These are phyloP conservation scores for Bisporella sp. DNA, from an alignment of 2,329 filamentous ascomycete genomes.

Conservation along the genomic window DNA sequence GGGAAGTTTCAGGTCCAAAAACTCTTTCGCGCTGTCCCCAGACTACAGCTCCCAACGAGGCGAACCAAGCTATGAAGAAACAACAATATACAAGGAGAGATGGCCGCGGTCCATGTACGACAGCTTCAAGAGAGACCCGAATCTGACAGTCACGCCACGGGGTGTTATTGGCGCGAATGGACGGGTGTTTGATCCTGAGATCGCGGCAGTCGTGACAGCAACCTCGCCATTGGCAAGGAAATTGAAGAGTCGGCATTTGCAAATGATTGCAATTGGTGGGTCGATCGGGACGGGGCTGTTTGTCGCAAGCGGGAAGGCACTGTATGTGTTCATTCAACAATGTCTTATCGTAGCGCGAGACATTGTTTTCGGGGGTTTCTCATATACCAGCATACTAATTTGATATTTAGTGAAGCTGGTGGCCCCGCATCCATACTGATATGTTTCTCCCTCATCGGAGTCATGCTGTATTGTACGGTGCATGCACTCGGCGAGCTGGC, in stretches of 20 bases:
- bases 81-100: slow-evolving; percentile 10
- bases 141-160: slow-evolving; percentile 41
- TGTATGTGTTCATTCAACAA: too few species aligned
- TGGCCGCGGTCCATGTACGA: slow-evolving; percentile 15
- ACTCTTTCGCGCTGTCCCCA: slow-evolving; percentile 4
- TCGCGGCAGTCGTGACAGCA: slow-evolving; percentile 55
- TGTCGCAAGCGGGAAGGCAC: slow-evolving; percentile 60
- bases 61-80: slow-evolving; percentile 19
- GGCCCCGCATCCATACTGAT: slow-evolving; percentile 74
- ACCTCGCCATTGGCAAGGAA: slow-evolving; percentile 68
- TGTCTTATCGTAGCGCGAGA: slow-evolving; percentile 34
- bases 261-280: slow-evolving; percentile 97
- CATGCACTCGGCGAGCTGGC: slow-evolving; percentile 89
- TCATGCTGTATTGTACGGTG: slow-evolving; percentile 87
- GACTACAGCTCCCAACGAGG: slow-evolving; percentile 14
- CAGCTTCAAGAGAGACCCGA: slow-evolving; percentile 24
- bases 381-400: too few species aligned
- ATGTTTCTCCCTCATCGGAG: slow-evolving; percentile 71
- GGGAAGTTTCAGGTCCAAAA: background rate
- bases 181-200: slow-evolving; percentile 53
- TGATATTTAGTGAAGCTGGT: slow-evolving; percentile 36
- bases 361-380: slow-evolving; percentile 51
- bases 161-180: slow-evolving; percentile 25
- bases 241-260: slow-evolving; percentile 77
- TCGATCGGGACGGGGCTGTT: slow-evolving; percentile 83